phyloP scores from a whole-genome alignment of 306 rosid species.

The Cucurbita maxima region DNA sequence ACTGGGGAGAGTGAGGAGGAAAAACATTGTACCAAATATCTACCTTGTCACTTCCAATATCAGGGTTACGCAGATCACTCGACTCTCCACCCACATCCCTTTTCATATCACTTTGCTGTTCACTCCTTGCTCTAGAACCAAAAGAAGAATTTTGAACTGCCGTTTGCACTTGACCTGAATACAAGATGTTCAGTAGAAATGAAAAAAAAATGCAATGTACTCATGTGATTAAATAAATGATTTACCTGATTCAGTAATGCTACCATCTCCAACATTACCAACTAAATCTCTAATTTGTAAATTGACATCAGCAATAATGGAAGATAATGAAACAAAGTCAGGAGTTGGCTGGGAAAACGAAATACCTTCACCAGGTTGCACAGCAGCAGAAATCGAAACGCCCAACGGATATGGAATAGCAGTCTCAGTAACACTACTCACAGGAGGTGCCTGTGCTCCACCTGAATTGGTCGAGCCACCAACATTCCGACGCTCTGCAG shows the following conservation, averaged over 20 bases:
- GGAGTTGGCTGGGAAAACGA: slow-evolving; percentile 43
- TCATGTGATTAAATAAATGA: not conserved
- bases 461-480: slow-evolving; percentile 48
- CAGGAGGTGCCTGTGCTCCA: slow-evolving; percentile 33
- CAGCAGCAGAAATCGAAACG: slow-evolving; percentile 17
- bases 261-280: slow-evolving; percentile 41
- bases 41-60: slow-evolving; percentile 4
- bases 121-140: slow-evolving; percentile 37
- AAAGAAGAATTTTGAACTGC: slow-evolving; percentile 28
- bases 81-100: slow-evolving; percentile 17
- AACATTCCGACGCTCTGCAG: slow-evolving; percentile 35
- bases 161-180: slow-evolving; percentile 38
- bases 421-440: slow-evolving; percentile 39
- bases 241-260: slow-evolving; percentile 36
- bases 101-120: slow-evolving; percentile 21
- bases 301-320: slow-evolving; percentile 39
- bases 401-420: slow-evolving; percentile 33
- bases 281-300: slow-evolving; percentile 39
- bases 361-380: slow-evolving; percentile 36
- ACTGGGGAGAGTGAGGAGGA: not conserved
- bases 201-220: not conserved
- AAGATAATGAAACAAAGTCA: slow-evolving; percentile 39
- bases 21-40: not conserved
- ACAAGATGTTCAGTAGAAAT: slow-evolving; percentile 9
- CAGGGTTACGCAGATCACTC: not conserved